Percentiles rank a stretch among this genome's conserved stretches.
phyloP scores from a whole-genome alignment of 2,329 filamentous ascomycete species.

The Nectriaceae sp. region DNA sequence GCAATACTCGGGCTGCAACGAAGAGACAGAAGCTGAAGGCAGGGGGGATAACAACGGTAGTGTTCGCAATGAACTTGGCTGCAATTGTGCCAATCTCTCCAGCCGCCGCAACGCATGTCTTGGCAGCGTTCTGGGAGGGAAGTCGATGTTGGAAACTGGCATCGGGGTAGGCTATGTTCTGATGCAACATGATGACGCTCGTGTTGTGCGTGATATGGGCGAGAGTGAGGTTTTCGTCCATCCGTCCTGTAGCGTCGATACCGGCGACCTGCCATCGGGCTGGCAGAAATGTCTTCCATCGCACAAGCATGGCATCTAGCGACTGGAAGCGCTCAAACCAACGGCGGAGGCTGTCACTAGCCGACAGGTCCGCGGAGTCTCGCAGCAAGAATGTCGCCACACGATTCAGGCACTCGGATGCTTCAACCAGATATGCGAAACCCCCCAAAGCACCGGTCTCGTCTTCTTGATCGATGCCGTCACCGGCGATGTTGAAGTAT shows the following conservation, averaged over 20 bases:
- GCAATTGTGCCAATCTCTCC: constrained; percentile 16
- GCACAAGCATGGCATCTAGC: constrained; percentile 43
- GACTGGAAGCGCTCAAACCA: constrained; percentile 50
- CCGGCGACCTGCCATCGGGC: constrained; percentile 43
- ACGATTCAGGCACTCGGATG: constrained; percentile 43
- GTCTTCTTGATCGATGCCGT: constrained; percentile 21
- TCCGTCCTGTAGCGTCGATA: constrained; percentile 36
- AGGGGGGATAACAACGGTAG: constrained; percentile 9
- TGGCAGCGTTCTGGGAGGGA: constrained; percentile 17
- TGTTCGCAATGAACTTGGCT: constrained; percentile 11
- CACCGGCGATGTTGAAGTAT: constrained; percentile 42
- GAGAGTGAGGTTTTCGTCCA: constrained; percentile 43
- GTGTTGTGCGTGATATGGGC: constrained; percentile 29
- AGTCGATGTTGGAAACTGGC: constrained; percentile 12
- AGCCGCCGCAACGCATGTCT: constrained; percentile 18
- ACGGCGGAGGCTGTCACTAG: constrained; percentile 37
- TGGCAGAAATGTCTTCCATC: constrained; percentile 49
- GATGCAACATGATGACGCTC: constrained; percentile 24
- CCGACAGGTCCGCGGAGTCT: constrained; percentile 39
- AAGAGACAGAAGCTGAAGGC: constrained; percentile 22
- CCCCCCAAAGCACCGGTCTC: constrained; percentile 36
- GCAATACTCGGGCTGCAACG: constrained; percentile 17
- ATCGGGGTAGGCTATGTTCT: constrained; percentile 24
- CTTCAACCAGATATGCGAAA: constrained; percentile 48
- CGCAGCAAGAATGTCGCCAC: constrained; percentile 46